Conservation (phyloP, 306 rosid genomes). For the Citrullus amarus region DNA sequence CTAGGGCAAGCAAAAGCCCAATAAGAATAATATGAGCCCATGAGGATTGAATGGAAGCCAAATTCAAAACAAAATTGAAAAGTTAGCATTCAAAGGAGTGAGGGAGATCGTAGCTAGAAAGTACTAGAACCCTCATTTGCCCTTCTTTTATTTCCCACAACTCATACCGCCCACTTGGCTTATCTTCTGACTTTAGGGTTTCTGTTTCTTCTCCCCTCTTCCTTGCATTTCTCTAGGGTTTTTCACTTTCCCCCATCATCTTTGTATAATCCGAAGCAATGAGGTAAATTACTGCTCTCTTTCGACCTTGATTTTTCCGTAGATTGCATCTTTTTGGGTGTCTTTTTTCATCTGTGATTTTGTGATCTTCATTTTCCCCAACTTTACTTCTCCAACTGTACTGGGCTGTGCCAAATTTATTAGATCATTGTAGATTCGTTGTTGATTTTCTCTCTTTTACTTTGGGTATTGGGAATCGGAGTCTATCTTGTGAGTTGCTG, state of each 20-base stretch:
- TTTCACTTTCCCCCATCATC: neutral
- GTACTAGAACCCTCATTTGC: constrained; percentile 1
- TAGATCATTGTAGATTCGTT: neutral
- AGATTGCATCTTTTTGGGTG: neutral
- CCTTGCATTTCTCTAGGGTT: neutral
- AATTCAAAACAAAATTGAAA: neutral
- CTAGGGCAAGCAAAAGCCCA: neutral
- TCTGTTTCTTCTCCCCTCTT: neutral
- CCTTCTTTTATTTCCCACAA: neutral
- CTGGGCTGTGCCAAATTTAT: neutral
- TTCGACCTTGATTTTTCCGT: neutral
- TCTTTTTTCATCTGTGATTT: neutral
- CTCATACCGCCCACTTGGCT: neutral
- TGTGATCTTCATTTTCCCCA: neutral
- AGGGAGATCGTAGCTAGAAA: neutral
- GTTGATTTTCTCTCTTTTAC: neutral
- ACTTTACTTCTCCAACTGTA: neutral
- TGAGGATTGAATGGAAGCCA: neutral
- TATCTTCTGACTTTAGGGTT: constrained; percentile 3
- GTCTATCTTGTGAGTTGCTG: neutral
- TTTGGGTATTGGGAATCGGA: neutral
- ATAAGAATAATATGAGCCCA: neutral
- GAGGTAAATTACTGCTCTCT: neutral
- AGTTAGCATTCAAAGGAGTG: neutral
- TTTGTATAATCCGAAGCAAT: neutral